Evolutionary conservation across 2,329 filamentous ascomycete species (phyloP), one percentile per base, ranked within the genome.

Genomic region (Madurella mycetomatis): DNA sequence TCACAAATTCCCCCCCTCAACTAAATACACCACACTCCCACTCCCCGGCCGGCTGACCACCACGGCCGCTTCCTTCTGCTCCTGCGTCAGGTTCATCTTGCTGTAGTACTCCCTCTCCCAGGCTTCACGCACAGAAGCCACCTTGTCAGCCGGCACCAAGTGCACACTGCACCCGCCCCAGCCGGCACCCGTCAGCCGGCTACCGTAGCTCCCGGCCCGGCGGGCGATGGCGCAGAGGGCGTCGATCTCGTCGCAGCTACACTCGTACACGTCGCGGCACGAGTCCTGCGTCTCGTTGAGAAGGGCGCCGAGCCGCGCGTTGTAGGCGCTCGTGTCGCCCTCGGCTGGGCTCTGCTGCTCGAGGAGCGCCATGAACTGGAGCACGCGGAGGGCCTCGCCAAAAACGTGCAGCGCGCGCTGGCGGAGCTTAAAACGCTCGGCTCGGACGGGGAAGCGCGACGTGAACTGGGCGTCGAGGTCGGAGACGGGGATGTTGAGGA

Each of bases 141-240:
- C 87, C 71, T 87, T 92, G 65, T 90, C 82, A 54, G 84, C 88
- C 0, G 92, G 88, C 49, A 97, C 87, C 54, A 99, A 80, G 73
- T 99, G 94, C 54, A 99, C 92, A 57, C 84, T 94, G 74, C 94
- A 97, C 2, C 94, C 94, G 58, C 94, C 94, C 94, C 94, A 99
- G 2, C 94, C 94, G 0, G 94, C 94, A 40, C 94, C 94, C 0
- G 92, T 97, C 63, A 96, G 74, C 25, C 92, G 79, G 63, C 88
- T 91, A 30, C 92, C 94, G 68, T 90, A 91, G 16, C 88, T 84
- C 2, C 94, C 94, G 1, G 88, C 88, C 15, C 76, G 78, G 30
- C 85, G 79, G 0, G 92, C 92, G 61, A 97, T 86, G 40, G 78
- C 70, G 70, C 92, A 97, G 39, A 99, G 81, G 58, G 89, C 80